Percentiles rank a stretch among this genome's conserved stretches.
phyloP scores from a whole-genome alignment of 257 asterid species.

The Hygrophila difformis region DNA sequence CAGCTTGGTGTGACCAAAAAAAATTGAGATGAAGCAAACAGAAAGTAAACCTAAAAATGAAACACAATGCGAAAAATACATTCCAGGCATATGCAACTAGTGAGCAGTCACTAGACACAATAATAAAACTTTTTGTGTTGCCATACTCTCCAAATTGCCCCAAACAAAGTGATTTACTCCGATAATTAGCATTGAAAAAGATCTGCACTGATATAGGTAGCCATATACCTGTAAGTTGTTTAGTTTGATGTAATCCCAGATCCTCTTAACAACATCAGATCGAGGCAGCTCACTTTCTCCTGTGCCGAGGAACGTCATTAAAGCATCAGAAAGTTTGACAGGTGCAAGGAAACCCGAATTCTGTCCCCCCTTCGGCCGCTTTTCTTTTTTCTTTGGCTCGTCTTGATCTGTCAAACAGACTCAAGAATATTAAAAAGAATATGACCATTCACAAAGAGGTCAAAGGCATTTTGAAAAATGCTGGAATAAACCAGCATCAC shows the following conservation, averaged over 20 bases:
- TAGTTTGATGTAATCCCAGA: slow-evolving; percentile 84
- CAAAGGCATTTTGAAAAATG: not conserved
- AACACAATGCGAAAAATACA: not conserved
- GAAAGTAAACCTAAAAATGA: not conserved
- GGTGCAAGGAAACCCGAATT: slow-evolving; percentile 73
- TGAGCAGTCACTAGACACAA: too few relatives aligned
- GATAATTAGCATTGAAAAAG: not conserved
- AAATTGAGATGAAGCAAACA: not conserved
- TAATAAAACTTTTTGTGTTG: too few relatives aligned
- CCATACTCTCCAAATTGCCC: too few relatives aligned
- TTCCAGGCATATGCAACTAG: too few relatives aligned
- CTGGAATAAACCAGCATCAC: not conserved
- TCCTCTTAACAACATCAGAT: slow-evolving; percentile 67
- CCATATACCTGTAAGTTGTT: slow-evolving; percentile 77
- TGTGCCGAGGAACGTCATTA: slow-evolving; percentile 74
- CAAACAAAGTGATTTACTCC: too few relatives aligned
- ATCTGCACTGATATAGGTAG: not conserved
- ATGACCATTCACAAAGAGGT: not conserved
- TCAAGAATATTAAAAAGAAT: not conserved
- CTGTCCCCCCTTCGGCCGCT: slow-evolving; percentile 58
- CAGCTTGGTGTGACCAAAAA: not conserved
- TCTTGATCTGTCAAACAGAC: slow-evolving; percentile 36
- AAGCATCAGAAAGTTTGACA: slow-evolving; percentile 72
- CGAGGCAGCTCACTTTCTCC: slow-evolving; percentile 75
- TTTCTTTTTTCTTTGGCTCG: slow-evolving; percentile 59